Percentiles rank a stretch among this genome's conserved stretches.
Evolutionary conservation across 75 land plant genomes (phyloP).

Genomic region (Cunninghamia lanceolata): DNA sequence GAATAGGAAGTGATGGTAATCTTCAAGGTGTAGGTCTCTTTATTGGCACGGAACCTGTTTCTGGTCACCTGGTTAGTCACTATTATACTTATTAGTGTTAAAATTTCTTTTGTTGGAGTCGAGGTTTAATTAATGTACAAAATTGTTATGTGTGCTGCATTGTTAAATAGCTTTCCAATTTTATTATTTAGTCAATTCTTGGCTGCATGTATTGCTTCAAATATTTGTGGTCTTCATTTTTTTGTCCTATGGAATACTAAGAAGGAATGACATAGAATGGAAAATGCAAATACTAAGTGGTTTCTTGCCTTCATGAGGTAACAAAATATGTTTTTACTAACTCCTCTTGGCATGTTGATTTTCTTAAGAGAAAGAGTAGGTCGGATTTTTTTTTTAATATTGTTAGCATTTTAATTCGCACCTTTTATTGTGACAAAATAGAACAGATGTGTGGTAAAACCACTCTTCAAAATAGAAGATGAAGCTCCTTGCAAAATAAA

Average conservation of each 20-base stretch:
- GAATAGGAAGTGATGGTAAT: constrained; percentile 92
- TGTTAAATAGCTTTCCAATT: neutral
- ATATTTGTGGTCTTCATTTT: neutral
- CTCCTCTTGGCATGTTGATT: neutral
- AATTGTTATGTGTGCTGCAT: neutral
- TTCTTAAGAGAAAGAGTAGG: neutral
- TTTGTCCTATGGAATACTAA: neutral
- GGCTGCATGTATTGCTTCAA: neutral
- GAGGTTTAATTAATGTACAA: neutral
- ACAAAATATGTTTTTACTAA: neutral
- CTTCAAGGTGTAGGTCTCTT: constrained; percentile 96
- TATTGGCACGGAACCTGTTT: constrained; percentile 70
- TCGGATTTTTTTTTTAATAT: too few relatives aligned
- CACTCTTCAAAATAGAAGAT: too few relatives aligned
- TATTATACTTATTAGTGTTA: neutral
- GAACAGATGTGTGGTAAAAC: too few relatives aligned
- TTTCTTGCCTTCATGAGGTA: neutral
- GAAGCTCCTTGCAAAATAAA: too few relatives aligned
- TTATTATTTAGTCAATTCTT: neutral
- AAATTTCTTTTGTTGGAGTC: neutral
- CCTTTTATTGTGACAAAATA: too few relatives aligned
- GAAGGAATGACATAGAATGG: neutral
- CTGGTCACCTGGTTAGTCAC: constrained; percentile 81
- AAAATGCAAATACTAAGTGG: neutral
- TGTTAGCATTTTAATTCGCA: too few relatives aligned